Percentiles rank a stretch among this genome's conserved stretches.
These are phyloP conservation scores for Rhodotorula babjevae DNA, from an alignment of 768 basidiomycete species.

Conservation along the genomic window DNA sequence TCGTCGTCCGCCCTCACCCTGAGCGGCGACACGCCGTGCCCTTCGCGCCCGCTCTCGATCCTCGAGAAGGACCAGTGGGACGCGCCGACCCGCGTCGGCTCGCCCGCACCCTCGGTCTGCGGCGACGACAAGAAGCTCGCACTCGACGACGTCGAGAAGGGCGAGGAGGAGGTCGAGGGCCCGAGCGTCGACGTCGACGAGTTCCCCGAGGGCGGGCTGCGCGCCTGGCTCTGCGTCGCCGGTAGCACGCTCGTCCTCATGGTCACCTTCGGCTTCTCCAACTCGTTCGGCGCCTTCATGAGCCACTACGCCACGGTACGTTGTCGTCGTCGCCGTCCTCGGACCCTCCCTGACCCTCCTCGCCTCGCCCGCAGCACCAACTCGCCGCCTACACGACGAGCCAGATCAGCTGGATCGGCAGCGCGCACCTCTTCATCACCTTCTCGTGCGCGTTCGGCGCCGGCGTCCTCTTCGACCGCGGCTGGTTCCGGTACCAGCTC, in stretches of 20 bases:
- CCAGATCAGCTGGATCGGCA: conserved; percentile 48
- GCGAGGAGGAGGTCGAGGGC: background rate
- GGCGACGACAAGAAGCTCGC: background rate
- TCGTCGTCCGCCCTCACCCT: background rate
- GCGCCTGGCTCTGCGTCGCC: conserved; percentile 23
- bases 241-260: conserved; percentile 25
- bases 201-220: background rate
- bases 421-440: conserved; percentile 47
- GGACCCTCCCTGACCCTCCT: background rate
- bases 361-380: conserved; percentile 38
- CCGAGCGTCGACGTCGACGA: background rate
- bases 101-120: background rate
- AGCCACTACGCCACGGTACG: conserved; percentile 43
- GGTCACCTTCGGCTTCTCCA: conserved; percentile 30
- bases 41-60: background rate
- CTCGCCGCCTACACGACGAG: conserved; percentile 44
- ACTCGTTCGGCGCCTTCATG: conserved; percentile 19
- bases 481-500: conserved; percentile 42
- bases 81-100: background rate
- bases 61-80: background rate
- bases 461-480: conserved; percentile 48
- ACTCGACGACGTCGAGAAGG: background rate
- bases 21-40: background rate
- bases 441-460: conserved; percentile 43
- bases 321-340: conserved; percentile 29